phyloP scores from a whole-genome alignment of 345 rosid species.

The Gossypium arboreum region DNA sequence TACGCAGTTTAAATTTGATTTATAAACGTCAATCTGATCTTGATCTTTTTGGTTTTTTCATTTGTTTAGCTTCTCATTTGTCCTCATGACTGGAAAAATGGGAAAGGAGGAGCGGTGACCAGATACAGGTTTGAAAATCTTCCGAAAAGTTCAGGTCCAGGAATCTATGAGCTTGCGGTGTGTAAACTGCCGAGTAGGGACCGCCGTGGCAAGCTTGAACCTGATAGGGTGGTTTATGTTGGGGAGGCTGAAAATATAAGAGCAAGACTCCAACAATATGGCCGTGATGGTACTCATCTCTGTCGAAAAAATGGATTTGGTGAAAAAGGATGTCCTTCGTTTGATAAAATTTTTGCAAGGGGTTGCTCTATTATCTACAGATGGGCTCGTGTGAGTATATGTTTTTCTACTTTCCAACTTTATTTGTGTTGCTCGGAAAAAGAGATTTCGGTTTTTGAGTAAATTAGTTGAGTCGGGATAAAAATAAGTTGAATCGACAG shows the following conservation, averaged over 20 bases:
- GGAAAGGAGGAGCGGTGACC: conserved; percentile 51
- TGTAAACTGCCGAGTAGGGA: conserved; percentile 26
- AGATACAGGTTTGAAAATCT: conserved; percentile 76
- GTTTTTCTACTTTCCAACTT: not conserved
- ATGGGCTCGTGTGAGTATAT: conserved; percentile 68
- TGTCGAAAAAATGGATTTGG: conserved; percentile 19
- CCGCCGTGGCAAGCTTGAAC: conserved; percentile 30
- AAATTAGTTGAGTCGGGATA: not conserved
- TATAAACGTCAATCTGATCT: not conserved
- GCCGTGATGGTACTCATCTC: conserved; percentile 78
- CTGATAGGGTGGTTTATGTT: conserved; percentile 40
- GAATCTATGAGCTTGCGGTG: conserved; percentile 71
- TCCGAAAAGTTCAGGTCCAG: conserved; percentile 45
- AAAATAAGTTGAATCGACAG: no score
- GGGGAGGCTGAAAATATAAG: conserved; percentile 79
- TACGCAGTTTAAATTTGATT: not conserved
- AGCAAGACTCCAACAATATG: conserved; percentile 69
- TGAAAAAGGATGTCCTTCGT: conserved; percentile 16
- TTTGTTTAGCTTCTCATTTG: conserved; percentile 57
- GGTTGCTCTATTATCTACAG: conserved; percentile 51
- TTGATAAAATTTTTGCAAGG: conserved; percentile 51
- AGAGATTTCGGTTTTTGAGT: no score
- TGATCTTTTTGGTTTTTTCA: not conserved
- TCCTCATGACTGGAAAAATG: conserved; percentile 70
- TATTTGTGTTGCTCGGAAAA: no score